Evolutionary conservation across 805 yeast species (phyloP).

Genomic region (Hanseniaspora lindneri): DNA sequence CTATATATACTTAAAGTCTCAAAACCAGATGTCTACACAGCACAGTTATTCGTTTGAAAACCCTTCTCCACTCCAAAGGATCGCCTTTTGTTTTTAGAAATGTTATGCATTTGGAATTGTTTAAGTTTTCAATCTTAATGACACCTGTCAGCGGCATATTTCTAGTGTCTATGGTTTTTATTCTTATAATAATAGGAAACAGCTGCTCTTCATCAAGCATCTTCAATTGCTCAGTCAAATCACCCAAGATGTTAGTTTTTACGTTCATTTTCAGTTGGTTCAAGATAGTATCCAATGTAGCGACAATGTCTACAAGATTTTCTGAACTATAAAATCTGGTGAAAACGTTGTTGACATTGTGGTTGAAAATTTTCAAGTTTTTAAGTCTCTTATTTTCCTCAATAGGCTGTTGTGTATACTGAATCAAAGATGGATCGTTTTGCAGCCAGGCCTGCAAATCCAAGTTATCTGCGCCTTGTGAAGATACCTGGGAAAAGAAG

Average conservation of each 20-base stretch:
- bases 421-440: slow-evolving; percentile 18
- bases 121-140: slow-evolving; percentile 34
- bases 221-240: slow-evolving; percentile 19
- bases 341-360: slow-evolving; percentile 13
- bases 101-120: slow-evolving; percentile 38
- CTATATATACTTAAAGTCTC: neutral
- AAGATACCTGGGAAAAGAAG: slow-evolving; percentile 6
- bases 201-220: slow-evolving; percentile 21
- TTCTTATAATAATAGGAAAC: slow-evolving; percentile 31
- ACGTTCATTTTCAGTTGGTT: slow-evolving; percentile 21
- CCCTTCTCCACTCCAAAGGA: slow-evolving; percentile 62
- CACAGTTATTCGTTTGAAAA: slow-evolving; percentile 47
- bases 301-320: slow-evolving; percentile 24
- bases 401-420: slow-evolving; percentile 13
- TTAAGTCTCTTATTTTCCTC: neutral
- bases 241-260: slow-evolving; percentile 20
- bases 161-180: slow-evolving; percentile 36
- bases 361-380: slow-evolving; percentile 10
- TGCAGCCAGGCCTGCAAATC: slow-evolving; percentile 13
- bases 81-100: slow-evolving; percentile 50
- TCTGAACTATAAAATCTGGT: slow-evolving; percentile 27
- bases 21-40: slow-evolving; percentile 41
- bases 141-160: slow-evolving; percentile 37
- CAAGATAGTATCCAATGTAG: slow-evolving; percentile 27
- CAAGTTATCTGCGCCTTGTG: neutral